phyloP scores from a whole-genome alignment of 2,329 filamentous ascomycete genomes.

The Aspergillus sp. region DNA sequence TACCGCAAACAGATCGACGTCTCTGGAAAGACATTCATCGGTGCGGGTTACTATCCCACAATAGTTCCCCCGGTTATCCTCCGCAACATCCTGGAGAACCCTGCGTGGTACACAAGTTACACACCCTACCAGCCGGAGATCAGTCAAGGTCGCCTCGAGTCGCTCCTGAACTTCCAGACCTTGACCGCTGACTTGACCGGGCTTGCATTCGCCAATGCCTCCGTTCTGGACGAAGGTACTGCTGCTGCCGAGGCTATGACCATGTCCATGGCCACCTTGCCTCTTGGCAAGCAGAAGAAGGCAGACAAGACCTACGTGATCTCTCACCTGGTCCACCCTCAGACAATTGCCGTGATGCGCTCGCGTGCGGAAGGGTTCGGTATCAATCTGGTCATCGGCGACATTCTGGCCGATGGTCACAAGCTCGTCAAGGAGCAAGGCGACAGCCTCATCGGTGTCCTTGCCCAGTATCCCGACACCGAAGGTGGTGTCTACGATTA shows the following conservation, averaged over 20 bases:
- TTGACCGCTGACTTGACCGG: slow-evolving; percentile 86
- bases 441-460: slow-evolving; percentile 81
- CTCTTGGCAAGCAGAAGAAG: slow-evolving; percentile 72
- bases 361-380: slow-evolving; percentile 91
- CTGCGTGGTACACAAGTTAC: slow-evolving; percentile 97
- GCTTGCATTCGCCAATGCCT: slow-evolving; percentile 87
- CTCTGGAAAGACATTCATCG: slow-evolving; percentile 71
- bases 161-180: slow-evolving; percentile 93
- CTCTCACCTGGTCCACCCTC: slow-evolving; percentile 79
- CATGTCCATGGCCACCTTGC: slow-evolving; percentile 77
- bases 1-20: slow-evolving; percentile 63
- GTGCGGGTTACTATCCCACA: slow-evolving; percentile 86
- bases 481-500: slow-evolving; percentile 80
- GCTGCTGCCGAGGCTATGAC: slow-evolving; percentile 97
- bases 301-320: slow-evolving; percentile 82
- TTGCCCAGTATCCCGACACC: slow-evolving; percentile 95
- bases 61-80: slow-evolving; percentile 87
- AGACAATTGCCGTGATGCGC: slow-evolving; percentile 81
- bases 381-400: slow-evolving; percentile 74
- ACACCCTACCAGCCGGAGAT: slow-evolving; percentile 98
- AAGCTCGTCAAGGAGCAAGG: slow-evolving; percentile 73
- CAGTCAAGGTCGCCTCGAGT: slow-evolving; percentile 91
- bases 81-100: slow-evolving; percentile 88
- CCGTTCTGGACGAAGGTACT: slow-evolving; percentile 86
- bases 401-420: slow-evolving; percentile 69